Percentiles rank a stretch among this genome's conserved stretches.
phyloP scores from a whole-genome alignment of 2,329 filamentous ascomycete species.

The Tolypocladium nubicola region DNA sequence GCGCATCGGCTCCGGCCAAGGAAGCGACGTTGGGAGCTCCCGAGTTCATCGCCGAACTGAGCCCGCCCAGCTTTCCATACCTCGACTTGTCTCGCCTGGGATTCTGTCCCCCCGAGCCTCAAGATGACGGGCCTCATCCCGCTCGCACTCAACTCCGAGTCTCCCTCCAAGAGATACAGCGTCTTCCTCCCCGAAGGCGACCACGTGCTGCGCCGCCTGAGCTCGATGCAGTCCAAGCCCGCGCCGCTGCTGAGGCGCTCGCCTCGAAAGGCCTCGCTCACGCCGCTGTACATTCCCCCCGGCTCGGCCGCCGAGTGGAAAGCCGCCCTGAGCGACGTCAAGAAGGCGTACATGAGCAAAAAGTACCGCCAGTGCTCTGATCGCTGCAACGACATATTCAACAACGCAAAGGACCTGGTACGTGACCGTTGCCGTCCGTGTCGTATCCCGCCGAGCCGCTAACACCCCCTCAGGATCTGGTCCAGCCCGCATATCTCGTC shows the following conservation, averaged over 20 bases:
- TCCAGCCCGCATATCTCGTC: slow-evolving; percentile 44
- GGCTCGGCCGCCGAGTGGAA: slow-evolving; percentile 40
- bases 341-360: slow-evolving; percentile 39
- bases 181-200: neutral
- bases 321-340: slow-evolving; percentile 38
- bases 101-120: neutral
- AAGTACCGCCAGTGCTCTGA: slow-evolving; percentile 43
- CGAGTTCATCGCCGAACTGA: neutral
- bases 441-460: neutral
- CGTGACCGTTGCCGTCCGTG: slow-evolving; percentile 9
- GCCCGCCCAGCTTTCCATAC: neutral
- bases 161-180: neutral
- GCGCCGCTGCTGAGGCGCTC: slow-evolving; percentile 5
- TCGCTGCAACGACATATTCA: slow-evolving; percentile 42
- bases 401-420: slow-evolving; percentile 34
- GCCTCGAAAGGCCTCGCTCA: slow-evolving; percentile 1
- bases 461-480: slow-evolving; percentile 16
- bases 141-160: slow-evolving; percentile 14
- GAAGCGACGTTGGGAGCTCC: neutral
- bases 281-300: slow-evolving; percentile 22
- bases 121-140: slow-evolving; percentile 21
- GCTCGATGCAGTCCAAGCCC: slow-evolving; percentile 1
- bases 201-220: neutral
- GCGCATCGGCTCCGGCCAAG: neutral
- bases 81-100: neutral